A percentile compares a stretch with the other conserved stretches of the same genome.
Evolutionary conservation across 1,284 basidiomycete genomes (phyloP).

Genomic region (Agroathelia rolfsii): DNA sequence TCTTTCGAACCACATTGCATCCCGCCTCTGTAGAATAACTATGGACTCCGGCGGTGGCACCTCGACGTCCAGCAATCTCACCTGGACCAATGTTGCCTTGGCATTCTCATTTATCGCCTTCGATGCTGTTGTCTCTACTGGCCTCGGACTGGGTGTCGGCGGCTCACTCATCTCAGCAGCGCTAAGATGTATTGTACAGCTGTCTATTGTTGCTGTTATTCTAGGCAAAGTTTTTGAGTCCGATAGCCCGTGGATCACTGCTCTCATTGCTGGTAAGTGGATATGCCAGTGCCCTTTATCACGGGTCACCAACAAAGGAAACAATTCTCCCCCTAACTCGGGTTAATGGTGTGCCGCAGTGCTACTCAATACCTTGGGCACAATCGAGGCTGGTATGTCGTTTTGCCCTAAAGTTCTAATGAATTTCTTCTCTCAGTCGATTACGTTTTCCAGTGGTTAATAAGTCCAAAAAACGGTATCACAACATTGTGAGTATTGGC

Average conservation of each 20-base stretch:
- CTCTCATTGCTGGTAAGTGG: conserved; percentile 57
- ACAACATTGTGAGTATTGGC: conserved; percentile 49
- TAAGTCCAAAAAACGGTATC: conserved; percentile 66
- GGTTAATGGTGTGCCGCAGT: conserved; percentile 23
- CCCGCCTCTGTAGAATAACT: too few species aligned
- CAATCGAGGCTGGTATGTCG: conserved; percentile 21
- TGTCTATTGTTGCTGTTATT: conserved; percentile 61
- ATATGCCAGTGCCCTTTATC: background rate
- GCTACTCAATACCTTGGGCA: conserved; percentile 61
- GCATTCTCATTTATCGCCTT: conserved; percentile 66
- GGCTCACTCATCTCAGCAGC: conserved; percentile 60
- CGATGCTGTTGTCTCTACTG: conserved; percentile 50
- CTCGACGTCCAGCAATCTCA: conserved; percentile 30
- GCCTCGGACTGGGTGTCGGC: conserved; percentile 62
- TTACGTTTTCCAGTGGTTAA: conserved; percentile 37
- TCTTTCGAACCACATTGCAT: too few species aligned
- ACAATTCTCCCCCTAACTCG: conserved; percentile 3
- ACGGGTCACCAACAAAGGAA: background rate
- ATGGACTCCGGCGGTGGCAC: conserved; percentile 4
- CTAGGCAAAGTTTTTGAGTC: conserved; percentile 69
- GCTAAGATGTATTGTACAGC: conserved; percentile 65
- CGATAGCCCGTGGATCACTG: conserved; percentile 64
- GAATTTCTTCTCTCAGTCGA: conserved; percentile 17
- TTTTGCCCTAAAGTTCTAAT: conserved; percentile 3
- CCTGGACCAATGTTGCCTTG: conserved; percentile 64